Evolutionary conservation across 495 filamentous ascomycete genomes (phyloP).

Genomic region (Articulospora tetracladia): DNA sequence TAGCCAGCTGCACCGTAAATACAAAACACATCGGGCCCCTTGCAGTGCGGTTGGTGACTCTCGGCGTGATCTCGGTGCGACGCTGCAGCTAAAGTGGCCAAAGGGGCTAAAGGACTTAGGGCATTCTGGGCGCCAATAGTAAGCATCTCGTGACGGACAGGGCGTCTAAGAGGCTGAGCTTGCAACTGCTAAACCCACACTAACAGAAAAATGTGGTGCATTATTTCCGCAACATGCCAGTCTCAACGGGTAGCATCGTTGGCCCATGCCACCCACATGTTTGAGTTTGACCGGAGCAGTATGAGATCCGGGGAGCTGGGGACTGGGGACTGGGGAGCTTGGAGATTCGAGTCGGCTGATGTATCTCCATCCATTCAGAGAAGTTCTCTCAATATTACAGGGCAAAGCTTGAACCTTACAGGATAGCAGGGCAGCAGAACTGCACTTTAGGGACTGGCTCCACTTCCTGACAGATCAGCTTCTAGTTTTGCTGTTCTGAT

Average conservation of each 20-base stretch:
- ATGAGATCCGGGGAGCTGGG: neutral
- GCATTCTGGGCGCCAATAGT: neutral
- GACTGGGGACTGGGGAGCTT: no score
- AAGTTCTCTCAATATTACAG: no score
- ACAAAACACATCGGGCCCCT: neutral
- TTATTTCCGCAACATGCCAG: neutral
- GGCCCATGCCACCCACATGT: neutral
- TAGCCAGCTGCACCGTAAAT: neutral
- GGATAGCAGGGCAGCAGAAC: no score
- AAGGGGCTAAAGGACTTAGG: neutral
- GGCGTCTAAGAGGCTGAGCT: neutral
- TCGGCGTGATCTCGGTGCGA: neutral
- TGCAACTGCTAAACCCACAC: neutral
- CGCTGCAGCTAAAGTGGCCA: neutral
- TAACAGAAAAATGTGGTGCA: no score
- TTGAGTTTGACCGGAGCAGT: neutral
- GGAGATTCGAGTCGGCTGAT: no score
- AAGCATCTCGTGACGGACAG: neutral
- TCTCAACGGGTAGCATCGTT: neutral
- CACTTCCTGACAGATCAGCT: neutral
- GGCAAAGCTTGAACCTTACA: no score
- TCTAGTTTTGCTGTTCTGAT: neutral
- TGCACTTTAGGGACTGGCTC: no score
- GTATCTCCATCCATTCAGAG: no score
- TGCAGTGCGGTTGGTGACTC: neutral